Evolutionary conservation across 306 rosid species (phyloP), one percentile per base, ranked within the genome.

Genomic region (Vachellia collinsii): DNA sequence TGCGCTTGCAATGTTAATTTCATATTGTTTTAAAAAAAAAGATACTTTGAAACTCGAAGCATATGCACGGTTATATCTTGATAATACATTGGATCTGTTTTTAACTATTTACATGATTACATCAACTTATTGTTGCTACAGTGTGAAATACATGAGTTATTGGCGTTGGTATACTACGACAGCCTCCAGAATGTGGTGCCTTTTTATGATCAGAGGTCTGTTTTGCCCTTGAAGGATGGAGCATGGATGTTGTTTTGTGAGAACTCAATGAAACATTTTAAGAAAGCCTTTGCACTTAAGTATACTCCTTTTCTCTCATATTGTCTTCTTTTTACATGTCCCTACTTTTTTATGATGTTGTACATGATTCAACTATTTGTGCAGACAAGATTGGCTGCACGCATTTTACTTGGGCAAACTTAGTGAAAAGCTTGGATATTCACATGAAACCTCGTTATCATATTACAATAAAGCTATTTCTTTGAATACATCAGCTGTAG

Each of bases 171-270:
- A 51, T 95, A 93, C 92, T 93, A 95, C 19, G 99, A 95, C 88
- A 91, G 98, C 89, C 95, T 93, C 83, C 99, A 95, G 84, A 95
- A 85, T 84, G 99, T 95, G 68, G 99, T 93, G 76, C 99, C 99
- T 62, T 87, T 95, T 87, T 95, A 85, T 89, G 99, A 95, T 83
- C 99, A 91, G 86, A 87, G 99, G 78, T 93, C 93, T 86, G 83
- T 83, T 78, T 81, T 95, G 72, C 98, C 99, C 75, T 65, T 86
- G 70, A 95, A 90, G 89, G 98, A 93, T 86, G 88, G 89, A 54
- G 88, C 94, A 41, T 91, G 99, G 99, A 39, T 78, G 72, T 77
- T 77, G 83, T 91, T 86, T 74, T 93, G 99, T 83, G 93, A 93
- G 92, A 91, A 88, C 84, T 95, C 99, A 36, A 84, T 90, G 99